Evolutionary conservation across 176 grass and related monocot species (phyloP), one percentile per base, ranked within the genome.

Genomic region (Echinochloa phyllopogon): DNA sequence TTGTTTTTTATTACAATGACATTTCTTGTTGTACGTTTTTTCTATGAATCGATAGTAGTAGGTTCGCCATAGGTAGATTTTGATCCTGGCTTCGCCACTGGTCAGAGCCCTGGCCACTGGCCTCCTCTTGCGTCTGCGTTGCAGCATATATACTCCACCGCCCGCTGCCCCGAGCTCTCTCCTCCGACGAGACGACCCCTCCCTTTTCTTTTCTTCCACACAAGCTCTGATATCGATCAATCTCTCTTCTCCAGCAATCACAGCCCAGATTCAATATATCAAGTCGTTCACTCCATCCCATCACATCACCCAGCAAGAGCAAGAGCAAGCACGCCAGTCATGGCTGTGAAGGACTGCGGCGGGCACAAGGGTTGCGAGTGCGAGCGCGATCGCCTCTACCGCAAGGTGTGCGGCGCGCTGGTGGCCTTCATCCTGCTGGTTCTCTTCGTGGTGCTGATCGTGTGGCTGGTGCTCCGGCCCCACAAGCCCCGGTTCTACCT

Each of bases 401-500:
- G 49, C 25, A 71, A 27, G 62, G 6, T 68, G 27, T 38, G 82
- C 55, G 40, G 16, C 5, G 11, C 1, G 50, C 41, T 87, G 1
- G 21, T 18, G 0, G 59, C 69, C 0, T 0, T 88, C 2, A 0
- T 93, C 41, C 12, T 85, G 10, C 47, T 93, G 0, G 5, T 50
- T 4, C 59, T 86, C 59, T 82, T 94, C 83, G 0, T 86, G 7
- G 13, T 94, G 1, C 37, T 94, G 1, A 3, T 94, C 52, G 68
- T 91, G 3, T 94, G 71, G 83, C 88, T 94, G 23, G 82, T 73
- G 16, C 87, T 98, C 8, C 92, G 84, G 1, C 90, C 92, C 0
- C 83, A 94, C 29, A 98, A 90, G 43, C 95, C 95, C 2, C 5
- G 0, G 2, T 93, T 91, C 88, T 91, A 94, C 90, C 95, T 98